Evolutionary conservation across 495 filamentous ascomycete species (phyloP).

Genomic region (Cryomyces antarcticus): DNA sequence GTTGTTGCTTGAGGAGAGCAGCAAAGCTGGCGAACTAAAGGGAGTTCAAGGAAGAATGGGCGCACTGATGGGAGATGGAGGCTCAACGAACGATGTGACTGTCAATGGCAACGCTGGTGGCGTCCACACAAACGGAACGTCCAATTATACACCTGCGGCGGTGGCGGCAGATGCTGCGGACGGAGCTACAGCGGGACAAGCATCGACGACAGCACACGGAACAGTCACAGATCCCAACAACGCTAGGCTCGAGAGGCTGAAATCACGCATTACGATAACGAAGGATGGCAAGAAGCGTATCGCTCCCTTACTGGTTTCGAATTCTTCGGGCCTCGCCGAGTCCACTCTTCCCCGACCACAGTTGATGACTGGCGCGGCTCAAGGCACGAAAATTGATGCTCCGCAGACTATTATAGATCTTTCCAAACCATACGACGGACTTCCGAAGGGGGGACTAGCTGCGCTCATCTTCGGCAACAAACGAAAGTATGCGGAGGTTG

Average conservation of each 20-base stretch:
- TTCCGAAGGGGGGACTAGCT: constrained; percentile 75
- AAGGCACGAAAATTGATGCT: constrained; percentile 38
- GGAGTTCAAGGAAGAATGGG: constrained; percentile 91
- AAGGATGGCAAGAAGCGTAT: constrained; percentile 97
- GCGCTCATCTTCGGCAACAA: constrained; percentile 83
- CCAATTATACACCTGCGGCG: constrained; percentile 13
- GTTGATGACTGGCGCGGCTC: constrained; percentile 46
- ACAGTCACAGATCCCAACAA: constrained; percentile 30
- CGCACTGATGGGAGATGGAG: constrained; percentile 73
- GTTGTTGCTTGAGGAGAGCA: constrained; percentile 70
- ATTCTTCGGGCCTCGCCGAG: constrained; percentile 54
- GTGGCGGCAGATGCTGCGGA: constrained; percentile 32
- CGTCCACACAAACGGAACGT: constrained; percentile 7
- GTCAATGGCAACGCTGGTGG: constrained; percentile 19
- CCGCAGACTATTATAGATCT: constrained; percentile 78
- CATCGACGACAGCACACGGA: constrained; percentile 6
- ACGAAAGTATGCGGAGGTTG: constrained; percentile 48
- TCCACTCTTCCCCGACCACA: constrained; percentile 75
- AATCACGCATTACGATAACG: constrained; percentile 78
- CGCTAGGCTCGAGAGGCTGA: constrained; percentile 56
- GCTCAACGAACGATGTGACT: neutral
- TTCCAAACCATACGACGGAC: constrained; percentile 81
- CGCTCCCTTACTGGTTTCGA: constrained; percentile 76
- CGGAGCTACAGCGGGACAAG: constrained; percentile 17
- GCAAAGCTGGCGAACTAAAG: constrained; percentile 72